Conservation (phyloP, 306 rosid species). For the Arachis hypogaea region DNA sequence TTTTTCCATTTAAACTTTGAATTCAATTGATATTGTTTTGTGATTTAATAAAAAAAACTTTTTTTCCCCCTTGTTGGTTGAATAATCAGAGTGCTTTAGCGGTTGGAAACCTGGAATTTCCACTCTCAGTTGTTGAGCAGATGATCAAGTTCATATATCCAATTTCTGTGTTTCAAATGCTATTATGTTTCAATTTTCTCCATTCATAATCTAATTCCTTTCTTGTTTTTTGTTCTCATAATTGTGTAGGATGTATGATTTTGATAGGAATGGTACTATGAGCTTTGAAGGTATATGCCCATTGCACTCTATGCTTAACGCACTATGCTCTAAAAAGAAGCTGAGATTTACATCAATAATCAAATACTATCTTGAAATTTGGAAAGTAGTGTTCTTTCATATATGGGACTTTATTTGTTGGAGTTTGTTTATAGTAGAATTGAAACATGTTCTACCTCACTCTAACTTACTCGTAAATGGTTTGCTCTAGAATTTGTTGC, state of each 20-base stretch:
- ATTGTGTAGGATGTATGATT: slow-evolving; percentile 75
- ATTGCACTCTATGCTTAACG: not conserved
- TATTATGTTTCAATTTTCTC: not conserved
- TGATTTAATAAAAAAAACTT: not conserved
- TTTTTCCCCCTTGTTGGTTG: not conserved
- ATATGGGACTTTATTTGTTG: slow-evolving; percentile 13
- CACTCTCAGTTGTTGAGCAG: slow-evolving; percentile 82
- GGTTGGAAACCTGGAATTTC: slow-evolving; percentile 80
- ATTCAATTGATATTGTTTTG: not conserved
- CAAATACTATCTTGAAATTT: not conserved
- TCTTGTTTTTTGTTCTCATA: not conserved
- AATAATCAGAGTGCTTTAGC: slow-evolving; percentile 67
- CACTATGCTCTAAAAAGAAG: not conserved
- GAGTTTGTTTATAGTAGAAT: slow-evolving; percentile 1
- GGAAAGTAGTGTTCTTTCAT: not conserved
- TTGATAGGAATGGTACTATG: slow-evolving; percentile 91
- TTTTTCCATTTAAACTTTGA: not conserved
- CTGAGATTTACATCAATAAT: too few relatives aligned
- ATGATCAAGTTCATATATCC: slow-evolving; percentile 69
- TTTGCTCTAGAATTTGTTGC: slow-evolving; percentile 71
- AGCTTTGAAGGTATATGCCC: slow-evolving; percentile 65
- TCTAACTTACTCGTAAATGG: slow-evolving; percentile 24
- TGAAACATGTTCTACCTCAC: slow-evolving; percentile 10
- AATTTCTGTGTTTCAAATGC: not conserved
- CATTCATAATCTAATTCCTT: not conserved